These are phyloP conservation scores for Oryza punctata DNA, from an alignment of 176 grass and related monocot genomes.

Conservation along the genomic window DNA sequence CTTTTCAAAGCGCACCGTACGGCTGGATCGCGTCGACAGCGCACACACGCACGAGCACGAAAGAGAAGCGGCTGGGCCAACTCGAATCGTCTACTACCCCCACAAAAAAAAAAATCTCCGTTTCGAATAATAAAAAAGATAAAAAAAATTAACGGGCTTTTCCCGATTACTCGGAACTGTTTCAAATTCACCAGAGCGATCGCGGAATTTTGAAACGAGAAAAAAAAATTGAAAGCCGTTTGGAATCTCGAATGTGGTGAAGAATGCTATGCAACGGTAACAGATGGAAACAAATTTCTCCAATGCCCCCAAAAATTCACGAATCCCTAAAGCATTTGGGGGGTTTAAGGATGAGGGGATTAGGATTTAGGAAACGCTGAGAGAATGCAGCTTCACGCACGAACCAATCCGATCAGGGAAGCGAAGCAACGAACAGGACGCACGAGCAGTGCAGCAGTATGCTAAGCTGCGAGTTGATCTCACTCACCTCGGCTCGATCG, in stretches of 20 bases:
- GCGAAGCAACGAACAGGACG: neutral
- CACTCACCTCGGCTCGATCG: neutral
- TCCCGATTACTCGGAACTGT: neutral
- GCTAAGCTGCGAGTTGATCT: neutral
- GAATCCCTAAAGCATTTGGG: neutral
- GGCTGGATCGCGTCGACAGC: neutral
- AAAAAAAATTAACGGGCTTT: neutral
- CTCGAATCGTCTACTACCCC: neutral
- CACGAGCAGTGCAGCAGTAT: neutral
- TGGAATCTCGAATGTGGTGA: neutral
- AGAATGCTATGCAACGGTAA: neutral
- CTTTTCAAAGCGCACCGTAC: slow-evolving; percentile 18
- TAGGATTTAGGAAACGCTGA: neutral
- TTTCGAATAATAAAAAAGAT: neutral
- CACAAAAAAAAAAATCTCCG: neutral
- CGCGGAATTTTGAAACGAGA: neutral
- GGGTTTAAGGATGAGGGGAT: neutral
- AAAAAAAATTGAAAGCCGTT: neutral
- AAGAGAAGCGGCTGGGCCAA: neutral
- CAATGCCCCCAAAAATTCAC: neutral
- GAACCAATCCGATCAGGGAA: neutral
- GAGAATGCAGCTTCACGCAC: neutral
- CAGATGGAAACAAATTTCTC: neutral
- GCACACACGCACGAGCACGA: neutral
- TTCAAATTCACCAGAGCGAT: neutral